These are phyloP conservation scores for Ustilaginoidea virens DNA, from an alignment of 2,329 filamentous ascomycete genomes.

Conservation along the genomic window DNA sequence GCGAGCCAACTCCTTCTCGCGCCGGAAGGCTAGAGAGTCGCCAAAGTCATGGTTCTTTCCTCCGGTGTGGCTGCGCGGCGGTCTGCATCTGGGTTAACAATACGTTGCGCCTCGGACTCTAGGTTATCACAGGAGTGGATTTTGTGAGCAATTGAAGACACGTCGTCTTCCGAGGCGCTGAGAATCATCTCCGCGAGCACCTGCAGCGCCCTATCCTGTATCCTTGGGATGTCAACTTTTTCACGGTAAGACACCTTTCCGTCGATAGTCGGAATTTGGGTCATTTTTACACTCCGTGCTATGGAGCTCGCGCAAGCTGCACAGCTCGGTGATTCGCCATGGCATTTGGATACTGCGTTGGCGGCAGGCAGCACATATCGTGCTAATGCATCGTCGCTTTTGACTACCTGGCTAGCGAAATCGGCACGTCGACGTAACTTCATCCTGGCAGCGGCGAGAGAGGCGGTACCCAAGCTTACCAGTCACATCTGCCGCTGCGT, in stretches of 20 bases:
- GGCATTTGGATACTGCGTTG: slow-evolving; percentile 77
- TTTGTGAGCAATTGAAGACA: slow-evolving; percentile 62
- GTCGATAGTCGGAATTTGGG: slow-evolving; percentile 85
- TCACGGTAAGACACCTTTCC: slow-evolving; percentile 96
- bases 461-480: slow-evolving; percentile 2
- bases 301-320: slow-evolving; percentile 92
- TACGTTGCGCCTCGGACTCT: slow-evolving; percentile 37
- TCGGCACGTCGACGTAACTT: slow-evolving; percentile 34
- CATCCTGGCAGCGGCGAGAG: slow-evolving; percentile 23
- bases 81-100: slow-evolving; percentile 27
- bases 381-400: slow-evolving; percentile 68
- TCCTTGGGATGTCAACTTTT: slow-evolving; percentile 78
- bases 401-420: slow-evolving; percentile 29
- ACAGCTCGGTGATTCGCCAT: slow-evolving; percentile 80
- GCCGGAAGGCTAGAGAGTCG: slow-evolving; percentile 26
- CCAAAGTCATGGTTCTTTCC: slow-evolving; percentile 24
- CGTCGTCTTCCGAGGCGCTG: slow-evolving; percentile 79
- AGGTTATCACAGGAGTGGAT: slow-evolving; percentile 74
- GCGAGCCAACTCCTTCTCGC: slow-evolving; percentile 69
- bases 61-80: slow-evolving; percentile 14
- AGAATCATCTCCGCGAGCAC: slow-evolving; percentile 87
- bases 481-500: neutral
- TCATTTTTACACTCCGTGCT: slow-evolving; percentile 86
- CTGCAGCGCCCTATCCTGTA: slow-evolving; percentile 73
- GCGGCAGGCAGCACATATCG: slow-evolving; percentile 69